Base-by-base conservation (phyloP, 495 filamentous ascomycete genomes). In the Talaromyces stipitatus region DNA sequence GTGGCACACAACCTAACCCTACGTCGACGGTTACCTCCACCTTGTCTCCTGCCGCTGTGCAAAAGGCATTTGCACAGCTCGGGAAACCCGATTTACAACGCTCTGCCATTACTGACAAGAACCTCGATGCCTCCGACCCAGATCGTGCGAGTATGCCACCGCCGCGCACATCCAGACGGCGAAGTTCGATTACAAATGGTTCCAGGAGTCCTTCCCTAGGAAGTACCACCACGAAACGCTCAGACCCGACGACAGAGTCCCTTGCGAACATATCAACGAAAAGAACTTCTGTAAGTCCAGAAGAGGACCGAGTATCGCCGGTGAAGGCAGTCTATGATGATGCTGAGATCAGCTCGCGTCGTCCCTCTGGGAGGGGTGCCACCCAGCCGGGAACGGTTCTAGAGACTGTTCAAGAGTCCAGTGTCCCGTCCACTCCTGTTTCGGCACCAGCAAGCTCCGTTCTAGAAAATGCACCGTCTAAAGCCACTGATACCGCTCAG, bases 381-480 rank as follows among this genome's bases (percentile, higher is more conserved):
- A 86, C 83, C 63, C 86, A 84, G 53, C 81, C 78, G 59, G 79
- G 80, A 20, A 84, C 88, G 16, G 83, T 82, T 41, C 74, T 98
- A 53, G 94, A 95, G 70, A 98, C 94, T 0, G 94, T 98, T 27
- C 87, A 96, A 67, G 94, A 98, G 74, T 84, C 85, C 48, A 95
- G 90, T 70, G 80, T 89, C 60, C 87, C 91, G 26, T 82, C 84
- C 26, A 90, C 90, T 11, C 36, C 89, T 89, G 0, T 81, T 77
- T 50, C 71, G 76, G 66, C 65, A 82, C 65, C 69, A 70, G 57
- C 52, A 63, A 61, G 54, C 60, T 75, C 59, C 67, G 70, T 41
- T 4, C 70, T 73, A 33, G 77, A 79, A 62, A 74, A 77, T 54
- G 57, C 61, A 6, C 71, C 65, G 0, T 66, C 68, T 16, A 70